A percentile compares a stretch with the other conserved stretches of the same genome.
phyloP scores from a whole-genome alignment of 352 stramenopile species.

The Pythium utonaiense region DNA sequence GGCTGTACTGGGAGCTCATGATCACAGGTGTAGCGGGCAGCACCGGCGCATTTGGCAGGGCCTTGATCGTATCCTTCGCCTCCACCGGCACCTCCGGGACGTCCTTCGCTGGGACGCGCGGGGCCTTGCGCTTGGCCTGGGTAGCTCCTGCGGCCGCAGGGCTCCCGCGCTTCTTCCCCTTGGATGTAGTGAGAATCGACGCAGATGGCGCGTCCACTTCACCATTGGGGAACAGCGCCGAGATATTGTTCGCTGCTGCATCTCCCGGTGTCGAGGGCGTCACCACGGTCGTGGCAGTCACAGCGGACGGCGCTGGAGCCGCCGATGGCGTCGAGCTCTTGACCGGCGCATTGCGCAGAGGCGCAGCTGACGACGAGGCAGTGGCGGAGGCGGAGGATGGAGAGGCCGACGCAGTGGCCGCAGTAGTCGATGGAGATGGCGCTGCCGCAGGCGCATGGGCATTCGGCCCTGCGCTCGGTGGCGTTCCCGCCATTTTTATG shows the following conservation, averaged over 20 bases:
- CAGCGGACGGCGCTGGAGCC: neutral
- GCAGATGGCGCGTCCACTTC: neutral
- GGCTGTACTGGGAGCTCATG: conserved; percentile 40
- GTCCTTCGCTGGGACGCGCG: neutral
- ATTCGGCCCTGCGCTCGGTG: neutral
- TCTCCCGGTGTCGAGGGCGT: neutral
- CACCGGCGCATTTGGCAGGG: conserved; percentile 19
- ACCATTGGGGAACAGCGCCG: neutral
- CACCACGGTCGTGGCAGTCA: neutral
- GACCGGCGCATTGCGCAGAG: neutral
- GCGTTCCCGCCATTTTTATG: conserved; percentile 29
- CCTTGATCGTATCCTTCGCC: conserved; percentile 9
- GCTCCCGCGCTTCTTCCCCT: conserved; percentile 14
- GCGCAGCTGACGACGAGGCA: neutral
- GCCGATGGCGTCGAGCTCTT: neutral
- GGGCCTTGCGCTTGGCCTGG: conserved; percentile 14
- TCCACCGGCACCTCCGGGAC: neutral
- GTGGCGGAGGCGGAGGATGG: too few species aligned
- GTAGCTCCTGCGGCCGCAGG: conserved; percentile 10
- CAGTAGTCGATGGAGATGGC: neutral
- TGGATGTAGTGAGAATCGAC: conserved; percentile 6
- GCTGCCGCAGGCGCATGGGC: neutral
- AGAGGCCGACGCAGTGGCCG: neutral
- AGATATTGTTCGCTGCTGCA: neutral
- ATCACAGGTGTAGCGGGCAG: neutral